Percentiles rank a stretch among this genome's conserved stretches.
Conservation (phyloP, 768 basidiomycete genomes). For the Trametes cingulata region DNA sequence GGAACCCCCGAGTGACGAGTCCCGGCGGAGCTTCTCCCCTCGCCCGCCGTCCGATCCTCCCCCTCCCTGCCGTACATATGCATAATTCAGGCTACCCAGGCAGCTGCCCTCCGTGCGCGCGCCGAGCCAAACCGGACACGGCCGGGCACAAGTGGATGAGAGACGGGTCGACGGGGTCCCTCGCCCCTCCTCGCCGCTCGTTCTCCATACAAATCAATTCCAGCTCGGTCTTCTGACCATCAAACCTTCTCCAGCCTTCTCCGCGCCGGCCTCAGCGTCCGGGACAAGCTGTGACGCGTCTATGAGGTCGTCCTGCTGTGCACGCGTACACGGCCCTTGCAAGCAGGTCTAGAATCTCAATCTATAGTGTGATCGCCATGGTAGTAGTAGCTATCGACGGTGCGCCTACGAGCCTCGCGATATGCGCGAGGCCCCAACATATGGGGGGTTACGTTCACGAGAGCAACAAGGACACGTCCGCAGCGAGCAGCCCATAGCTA, state of each 20-base stretch:
- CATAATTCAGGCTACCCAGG: not conserved
- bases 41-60: not conserved
- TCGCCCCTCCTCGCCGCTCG: too few species aligned
- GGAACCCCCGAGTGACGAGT: not conserved
- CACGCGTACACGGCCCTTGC: not conserved
- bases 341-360: not conserved
- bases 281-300: not conserved
- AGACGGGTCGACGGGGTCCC: not conserved
- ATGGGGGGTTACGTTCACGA: too few species aligned
- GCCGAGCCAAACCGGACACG: too few species aligned
- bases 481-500: not conserved
- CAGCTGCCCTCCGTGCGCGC: too few species aligned
- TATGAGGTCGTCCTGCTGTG: conserved; percentile 10
- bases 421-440: too few species aligned
- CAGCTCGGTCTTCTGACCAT: not conserved
- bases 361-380: not conserved
- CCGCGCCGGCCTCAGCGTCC: too few species aligned
- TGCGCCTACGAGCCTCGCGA: too few species aligned
- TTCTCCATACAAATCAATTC: too few species aligned
- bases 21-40: not conserved
- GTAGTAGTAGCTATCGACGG: not conserved
- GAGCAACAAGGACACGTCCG: not conserved
- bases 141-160: too few species aligned
- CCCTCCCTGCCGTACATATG: not conserved
- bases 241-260: not conserved